phyloP scores from a whole-genome alignment of 257 asterid species.

The Rauvolfia tetraphylla region DNA sequence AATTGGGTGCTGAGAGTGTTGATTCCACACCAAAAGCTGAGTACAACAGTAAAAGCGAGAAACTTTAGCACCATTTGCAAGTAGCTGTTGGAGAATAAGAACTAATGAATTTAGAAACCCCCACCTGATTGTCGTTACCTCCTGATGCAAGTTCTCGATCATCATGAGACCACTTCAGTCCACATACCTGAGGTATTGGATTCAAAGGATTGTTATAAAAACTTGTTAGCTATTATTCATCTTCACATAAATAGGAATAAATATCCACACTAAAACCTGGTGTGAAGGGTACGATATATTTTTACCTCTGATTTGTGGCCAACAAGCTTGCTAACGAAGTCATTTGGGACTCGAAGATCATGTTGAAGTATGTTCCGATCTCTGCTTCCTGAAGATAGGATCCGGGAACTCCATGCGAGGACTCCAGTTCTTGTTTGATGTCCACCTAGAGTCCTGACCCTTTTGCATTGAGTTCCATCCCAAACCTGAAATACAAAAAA shows the following conservation, averaged over 20 bases:
- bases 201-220: not conserved
- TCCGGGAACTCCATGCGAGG: constrained; percentile 80
- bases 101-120: not conserved
- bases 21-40: constrained; percentile 96
- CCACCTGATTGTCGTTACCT: constrained; percentile 94
- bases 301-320: constrained; percentile 96
- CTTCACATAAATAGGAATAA: not conserved
- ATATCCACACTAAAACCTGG: not conserved
- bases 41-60: not conserved
- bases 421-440: constrained; percentile 95
- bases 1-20: constrained; percentile 70
- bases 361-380: constrained; percentile 94
- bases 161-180: constrained; percentile 96
- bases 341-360: constrained; percentile 83
- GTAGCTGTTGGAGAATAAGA: not conserved
- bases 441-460: constrained; percentile 85
- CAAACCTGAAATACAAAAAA: constrained; percentile 53
- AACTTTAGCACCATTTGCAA: not conserved
- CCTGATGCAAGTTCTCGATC: constrained; percentile 98
- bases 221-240: not conserved
- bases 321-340: constrained; percentile 68
- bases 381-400: constrained; percentile 91
- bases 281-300: not conserved
- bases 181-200: constrained; percentile 56
- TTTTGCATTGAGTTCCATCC: constrained; percentile 95